These are phyloP conservation scores for Chaetomium globosum DNA, from an alignment of 2,329 filamentous ascomycete genomes.

Conservation along the genomic window DNA sequence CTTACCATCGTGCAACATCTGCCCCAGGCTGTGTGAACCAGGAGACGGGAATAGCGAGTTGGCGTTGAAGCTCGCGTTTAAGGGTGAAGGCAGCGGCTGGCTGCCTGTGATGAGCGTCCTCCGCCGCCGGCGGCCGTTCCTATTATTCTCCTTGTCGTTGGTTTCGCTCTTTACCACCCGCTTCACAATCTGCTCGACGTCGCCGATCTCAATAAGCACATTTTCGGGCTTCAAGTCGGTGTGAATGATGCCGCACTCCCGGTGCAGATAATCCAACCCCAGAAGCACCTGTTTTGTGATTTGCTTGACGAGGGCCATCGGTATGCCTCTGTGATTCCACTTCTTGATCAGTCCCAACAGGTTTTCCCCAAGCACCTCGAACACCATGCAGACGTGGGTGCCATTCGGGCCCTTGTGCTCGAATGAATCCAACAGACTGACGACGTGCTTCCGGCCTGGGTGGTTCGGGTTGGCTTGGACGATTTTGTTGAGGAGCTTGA, in stretches of 20 bases:
- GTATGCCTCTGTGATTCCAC: constrained; percentile 97
- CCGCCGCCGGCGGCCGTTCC: constrained; percentile 85
- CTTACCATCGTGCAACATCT: constrained; percentile 79
- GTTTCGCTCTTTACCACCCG: constrained; percentile 85
- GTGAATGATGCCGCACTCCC: constrained; percentile 98
- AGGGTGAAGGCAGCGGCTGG: constrained; percentile 89
- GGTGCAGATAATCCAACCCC: constrained; percentile 92
- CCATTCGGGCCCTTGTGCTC: constrained; percentile 97
- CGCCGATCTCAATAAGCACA: constrained; percentile 96
- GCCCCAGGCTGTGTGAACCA: constrained; percentile 75
- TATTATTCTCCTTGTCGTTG: constrained; percentile 79
- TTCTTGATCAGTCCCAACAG: constrained; percentile 92
- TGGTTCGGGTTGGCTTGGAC: constrained; percentile 94
- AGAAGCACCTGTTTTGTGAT: constrained; percentile 98
- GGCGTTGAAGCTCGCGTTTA: constrained; percentile 88
- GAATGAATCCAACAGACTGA: constrained; percentile 94
- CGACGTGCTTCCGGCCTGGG: constrained; percentile 90
- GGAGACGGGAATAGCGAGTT: constrained; percentile 68
- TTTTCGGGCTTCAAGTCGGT: constrained; percentile 98
- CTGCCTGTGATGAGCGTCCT: constrained; percentile 95
- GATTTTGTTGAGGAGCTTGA: constrained; percentile 96
- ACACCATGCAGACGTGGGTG: constrained; percentile 98
- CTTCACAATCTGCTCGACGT: constrained; percentile 98
- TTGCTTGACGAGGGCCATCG: constrained; percentile 94
- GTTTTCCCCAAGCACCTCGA: constrained; percentile 96